phyloP scores from a whole-genome alignment of 345 rosid species.

The Theobroma cacao region DNA sequence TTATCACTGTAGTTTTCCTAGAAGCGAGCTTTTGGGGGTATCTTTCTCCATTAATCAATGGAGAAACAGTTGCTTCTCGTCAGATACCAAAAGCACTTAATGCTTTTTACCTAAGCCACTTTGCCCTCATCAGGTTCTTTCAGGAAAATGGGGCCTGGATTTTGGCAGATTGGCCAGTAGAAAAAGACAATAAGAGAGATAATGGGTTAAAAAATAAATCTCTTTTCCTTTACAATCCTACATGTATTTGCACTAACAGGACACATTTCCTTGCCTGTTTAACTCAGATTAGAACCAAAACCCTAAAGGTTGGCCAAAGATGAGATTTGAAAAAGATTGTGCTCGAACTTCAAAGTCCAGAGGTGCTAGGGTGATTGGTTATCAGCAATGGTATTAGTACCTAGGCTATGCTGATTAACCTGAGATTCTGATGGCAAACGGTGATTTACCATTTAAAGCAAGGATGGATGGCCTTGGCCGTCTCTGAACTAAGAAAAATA shows the following conservation, averaged over 20 bases:
- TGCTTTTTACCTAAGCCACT: not conserved
- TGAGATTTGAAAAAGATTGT: too few relatives aligned
- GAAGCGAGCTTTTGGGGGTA: not conserved
- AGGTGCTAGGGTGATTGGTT: too few relatives aligned
- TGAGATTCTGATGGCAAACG: not conserved
- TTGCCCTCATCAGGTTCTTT: not conserved
- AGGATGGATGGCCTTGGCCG: not conserved
- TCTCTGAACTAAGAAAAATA: not conserved
- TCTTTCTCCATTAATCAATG: not conserved
- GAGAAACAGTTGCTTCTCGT: not conserved
- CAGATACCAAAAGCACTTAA: not conserved
- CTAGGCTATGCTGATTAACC: not conserved
- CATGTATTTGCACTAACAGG: too few relatives aligned
- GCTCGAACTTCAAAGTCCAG: too few relatives aligned
- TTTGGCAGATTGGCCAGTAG: not conserved
- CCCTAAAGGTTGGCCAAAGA: too few relatives aligned
- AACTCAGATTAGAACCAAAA: too few relatives aligned
- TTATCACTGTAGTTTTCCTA: not conserved
- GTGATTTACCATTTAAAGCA: too few relatives aligned
- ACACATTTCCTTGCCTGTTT: not conserved
- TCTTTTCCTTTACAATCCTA: too few relatives aligned
- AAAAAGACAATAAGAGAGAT: not conserved
- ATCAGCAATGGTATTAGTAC: too few relatives aligned
- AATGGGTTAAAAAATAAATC: not conserved
- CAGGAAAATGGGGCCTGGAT: not conserved